Base-by-base conservation (phyloP, 495 filamentous ascomycete genomes). In the Xylaria curta region DNA sequence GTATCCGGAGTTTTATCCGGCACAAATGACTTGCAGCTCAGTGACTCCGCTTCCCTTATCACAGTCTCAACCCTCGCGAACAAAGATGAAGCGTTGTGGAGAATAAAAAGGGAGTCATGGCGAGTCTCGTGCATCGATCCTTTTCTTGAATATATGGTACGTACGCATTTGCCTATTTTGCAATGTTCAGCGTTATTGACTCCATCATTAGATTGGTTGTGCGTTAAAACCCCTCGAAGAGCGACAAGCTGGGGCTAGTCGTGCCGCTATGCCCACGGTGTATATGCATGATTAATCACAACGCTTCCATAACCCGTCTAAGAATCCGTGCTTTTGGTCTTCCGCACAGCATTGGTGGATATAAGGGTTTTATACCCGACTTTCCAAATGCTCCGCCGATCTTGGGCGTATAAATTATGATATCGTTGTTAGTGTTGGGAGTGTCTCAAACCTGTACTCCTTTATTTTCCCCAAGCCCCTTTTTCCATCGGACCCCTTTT, bases 241-340 rank as follows among this genome's bases (percentile, higher is more conserved):
- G 53, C 12, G 24, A 56, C 53, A 31, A 56, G 53, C 53, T 26
- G 24, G 53, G 33, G 33, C 17, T 42, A 26, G 36, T 24, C n/a
- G 33, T 44, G 8, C 42, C 21, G n/a, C 62, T 33, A 33, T 19
- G 24, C 40, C 61, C 61, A 46, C 60, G 36, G 15, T 40, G 60
- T 62, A 10, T 65, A 65, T 65, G 62, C 42, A 65, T 62, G n/a
- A 15, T 46, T 47, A 65, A 65, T 65, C 40, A 65, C 40, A 65
- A 24, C 8, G 12, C 42, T 40, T 65, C 24, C 31, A 26, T 12
- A 66, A 31, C 63, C 63, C 19, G 26, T 38, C 26, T 17, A 26
- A 24, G 28, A 17, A 31, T 24, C 21, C 28, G 5, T 28, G 31
- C 26, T 15, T 56, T 26, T 21, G 10, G 33, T 60, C 31, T 21